These are phyloP conservation scores for Rhododendron mucronatum DNA, from an alignment of 148 eudicot genomes.

Conservation along the genomic window DNA sequence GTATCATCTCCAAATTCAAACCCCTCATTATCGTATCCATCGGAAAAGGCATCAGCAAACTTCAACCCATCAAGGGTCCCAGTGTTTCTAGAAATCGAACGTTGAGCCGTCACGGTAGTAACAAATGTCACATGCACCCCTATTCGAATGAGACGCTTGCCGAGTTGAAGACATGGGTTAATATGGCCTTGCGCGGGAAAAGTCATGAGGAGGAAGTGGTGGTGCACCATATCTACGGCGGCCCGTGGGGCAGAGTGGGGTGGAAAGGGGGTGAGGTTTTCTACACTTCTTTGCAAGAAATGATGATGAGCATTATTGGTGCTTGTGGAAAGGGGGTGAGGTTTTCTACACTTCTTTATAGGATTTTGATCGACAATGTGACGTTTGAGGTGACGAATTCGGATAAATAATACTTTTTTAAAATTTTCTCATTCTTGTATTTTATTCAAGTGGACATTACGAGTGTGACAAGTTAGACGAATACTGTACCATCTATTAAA, in stretches of 20 bases:
- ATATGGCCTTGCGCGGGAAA: constrained; percentile 50
- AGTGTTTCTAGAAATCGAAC: constrained; percentile 1
- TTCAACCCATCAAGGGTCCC: constrained; percentile 22
- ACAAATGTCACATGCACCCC: constrained; percentile 34
- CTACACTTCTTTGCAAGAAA: neutral
- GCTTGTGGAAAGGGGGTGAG: neutral
- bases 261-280: neutral
- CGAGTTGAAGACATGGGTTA: constrained; percentile 53
- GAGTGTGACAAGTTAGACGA: neutral
- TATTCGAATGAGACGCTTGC: constrained; percentile 33
- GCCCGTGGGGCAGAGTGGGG: neutral
- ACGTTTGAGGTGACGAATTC: neutral
- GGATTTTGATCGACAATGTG: neutral
- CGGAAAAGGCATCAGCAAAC: constrained; percentile 24
- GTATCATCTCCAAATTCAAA: neutral
- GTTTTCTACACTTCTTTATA: neutral
- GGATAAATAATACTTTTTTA: neutral
- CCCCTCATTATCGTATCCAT: constrained; percentile 26
- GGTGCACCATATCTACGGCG: constrained; percentile 4
- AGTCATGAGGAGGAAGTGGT: constrained; percentile 30
- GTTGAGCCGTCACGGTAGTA: constrained; percentile 26
- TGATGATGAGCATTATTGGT: neutral
- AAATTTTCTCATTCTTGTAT: neutral
- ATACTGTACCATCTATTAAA: neutral
- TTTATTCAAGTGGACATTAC: neutral